Conservation (phyloP, 2,329 filamentous ascomycete species). For the Cladosporium sphaerospermum region DNA sequence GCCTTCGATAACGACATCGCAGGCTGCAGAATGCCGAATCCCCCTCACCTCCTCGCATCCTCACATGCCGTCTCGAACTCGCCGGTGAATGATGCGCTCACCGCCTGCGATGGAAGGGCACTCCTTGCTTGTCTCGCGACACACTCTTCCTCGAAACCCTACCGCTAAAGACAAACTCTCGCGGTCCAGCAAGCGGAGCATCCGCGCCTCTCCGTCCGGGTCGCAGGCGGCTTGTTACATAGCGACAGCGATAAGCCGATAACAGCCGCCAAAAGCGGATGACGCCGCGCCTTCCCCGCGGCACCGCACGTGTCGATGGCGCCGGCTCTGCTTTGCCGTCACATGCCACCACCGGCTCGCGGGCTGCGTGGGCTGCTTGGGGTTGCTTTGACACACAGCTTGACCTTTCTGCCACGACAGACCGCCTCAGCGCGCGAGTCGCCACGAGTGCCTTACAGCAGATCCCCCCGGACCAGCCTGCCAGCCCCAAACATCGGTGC, state of each 20-base stretch:
- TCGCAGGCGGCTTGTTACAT: background rate
- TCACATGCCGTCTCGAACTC: background rate
- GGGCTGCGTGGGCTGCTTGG: background rate
- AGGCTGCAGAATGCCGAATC: background rate
- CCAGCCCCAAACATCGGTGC: background rate
- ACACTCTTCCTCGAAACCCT: too few relatives aligned
- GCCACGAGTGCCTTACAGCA: background rate
- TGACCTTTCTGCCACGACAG: conserved; percentile 4
- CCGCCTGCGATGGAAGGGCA: too few relatives aligned
- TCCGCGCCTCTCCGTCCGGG: background rate
- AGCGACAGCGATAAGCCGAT: conserved; percentile 9
- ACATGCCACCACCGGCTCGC: conserved; percentile 7
- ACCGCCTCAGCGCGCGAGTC: background rate
- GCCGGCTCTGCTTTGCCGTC: background rate
- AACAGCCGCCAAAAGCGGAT: conserved; percentile 7
- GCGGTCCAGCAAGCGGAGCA: too few relatives aligned
- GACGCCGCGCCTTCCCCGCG: background rate
- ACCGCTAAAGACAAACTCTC: too few relatives aligned
- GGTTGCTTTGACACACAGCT: conserved; percentile 7
- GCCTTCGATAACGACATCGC: conserved; percentile 2
- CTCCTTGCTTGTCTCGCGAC: too few relatives aligned
- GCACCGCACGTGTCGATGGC: background rate
- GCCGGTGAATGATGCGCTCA: too few relatives aligned
- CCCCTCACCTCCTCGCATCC: background rate
- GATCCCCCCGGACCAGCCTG: background rate